Evolutionary conservation across 1,284 basidiomycete genomes (phyloP).

Genomic region (Ceratobasidium sp.): DNA sequence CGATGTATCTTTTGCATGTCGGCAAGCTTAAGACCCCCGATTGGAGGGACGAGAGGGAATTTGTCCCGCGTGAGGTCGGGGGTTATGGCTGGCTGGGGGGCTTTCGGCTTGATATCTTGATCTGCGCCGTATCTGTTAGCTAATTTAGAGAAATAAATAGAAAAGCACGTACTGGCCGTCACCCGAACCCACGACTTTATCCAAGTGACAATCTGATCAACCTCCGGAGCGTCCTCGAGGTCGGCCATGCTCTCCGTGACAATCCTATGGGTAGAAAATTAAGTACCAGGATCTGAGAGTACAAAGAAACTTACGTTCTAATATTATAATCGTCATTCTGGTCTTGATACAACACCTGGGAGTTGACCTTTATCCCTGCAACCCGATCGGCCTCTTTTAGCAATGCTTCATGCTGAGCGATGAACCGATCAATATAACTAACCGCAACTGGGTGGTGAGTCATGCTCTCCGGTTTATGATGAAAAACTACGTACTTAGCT

Average conservation of each 20-base stretch:
- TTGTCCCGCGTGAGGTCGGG: not conserved
- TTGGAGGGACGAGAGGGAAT: not conserved
- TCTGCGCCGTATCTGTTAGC: not conserved
- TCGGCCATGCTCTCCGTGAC: slow-evolving; percentile 1
- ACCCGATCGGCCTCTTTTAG: not conserved
- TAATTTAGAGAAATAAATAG: not conserved
- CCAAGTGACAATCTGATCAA: not conserved
- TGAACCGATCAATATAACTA: not conserved
- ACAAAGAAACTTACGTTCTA: not conserved
- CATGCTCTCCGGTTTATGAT: not conserved
- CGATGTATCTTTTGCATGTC: not conserved
- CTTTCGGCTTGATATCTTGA: not conserved
- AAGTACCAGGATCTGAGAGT: too few species aligned
- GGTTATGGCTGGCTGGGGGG: not conserved
- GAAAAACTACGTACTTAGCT: not conserved
- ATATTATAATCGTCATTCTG: not conserved
- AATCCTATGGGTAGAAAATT: not conserved
- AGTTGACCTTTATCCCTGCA: slow-evolving; percentile 11
- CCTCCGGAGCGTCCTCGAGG: not conserved
- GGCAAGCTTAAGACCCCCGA: not conserved
- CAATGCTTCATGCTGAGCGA: not conserved
- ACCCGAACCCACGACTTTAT: not conserved
- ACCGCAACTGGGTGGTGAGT: not conserved
- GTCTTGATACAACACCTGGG: not conserved
- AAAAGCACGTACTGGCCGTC: not conserved